Base-by-base conservation (phyloP, 2,329 filamentous ascomycete genomes). In the Torrubiella hemipterigena region DNA sequence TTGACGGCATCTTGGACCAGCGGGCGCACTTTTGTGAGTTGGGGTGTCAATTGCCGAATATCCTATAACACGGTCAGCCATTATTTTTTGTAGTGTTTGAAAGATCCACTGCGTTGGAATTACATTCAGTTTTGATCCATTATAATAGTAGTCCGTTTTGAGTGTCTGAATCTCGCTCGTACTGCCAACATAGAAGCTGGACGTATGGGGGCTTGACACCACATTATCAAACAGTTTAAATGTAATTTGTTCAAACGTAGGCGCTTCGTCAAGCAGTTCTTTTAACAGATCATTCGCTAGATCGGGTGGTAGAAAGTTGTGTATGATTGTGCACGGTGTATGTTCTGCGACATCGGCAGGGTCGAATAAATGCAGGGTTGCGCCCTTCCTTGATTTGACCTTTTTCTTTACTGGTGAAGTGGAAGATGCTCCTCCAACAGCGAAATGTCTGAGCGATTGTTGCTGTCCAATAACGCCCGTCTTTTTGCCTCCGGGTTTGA, bases 161-260 rank as follows among this genome's bases (percentile, higher is more conserved):
- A 93, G 84, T 20, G 63, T 62, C 34, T 67, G 59, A 15, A 77
- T 63, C 42, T 93, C 82, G 24, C 79, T 73, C 14, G 73, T 63
- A 29, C 70, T 80, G 33, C 84, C 78, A 4, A 94, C 82, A 42
- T 84, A 95, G 50, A 95, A 83, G 42, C 76, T 75, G 14, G 77
- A 76, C 0, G 85, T 87, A 50, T 95, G 89, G 0, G 86, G 85
- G 38, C 80, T 89, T 22, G 79, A 69, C 4, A 95, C 89, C 0
- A 89, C 74, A 38, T 79, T 81, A 34, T 94, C 86, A 51, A 95
- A 95, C 2, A 96, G 59, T 48, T 91, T 83, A 48, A 95, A 94
- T 0, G 73, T 77, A 16, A 73, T 70, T 39, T 68, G 73, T 30
- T 76, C 64, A 48, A 86, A 94, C 0, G 77, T 72, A 15, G 69